Conservation (phyloP, 148 eudicot genomes). For the Rhododendron molle region DNA sequence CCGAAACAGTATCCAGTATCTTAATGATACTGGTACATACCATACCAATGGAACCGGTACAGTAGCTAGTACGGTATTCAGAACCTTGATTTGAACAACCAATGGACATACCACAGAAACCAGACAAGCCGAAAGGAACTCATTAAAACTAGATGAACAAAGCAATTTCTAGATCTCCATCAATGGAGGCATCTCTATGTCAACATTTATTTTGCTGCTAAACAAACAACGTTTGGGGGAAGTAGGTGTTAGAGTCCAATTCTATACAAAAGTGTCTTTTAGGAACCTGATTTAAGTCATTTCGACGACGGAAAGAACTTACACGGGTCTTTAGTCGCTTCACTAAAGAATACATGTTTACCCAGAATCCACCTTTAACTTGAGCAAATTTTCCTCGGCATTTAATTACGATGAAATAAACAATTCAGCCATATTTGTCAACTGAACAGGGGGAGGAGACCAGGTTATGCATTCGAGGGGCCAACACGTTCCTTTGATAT, state of each 20-base stretch:
- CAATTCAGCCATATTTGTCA: not conserved
- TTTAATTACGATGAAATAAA: not conserved
- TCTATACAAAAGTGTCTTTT: not conserved
- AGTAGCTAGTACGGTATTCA: no score
- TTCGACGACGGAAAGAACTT: not conserved
- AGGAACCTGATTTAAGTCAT: not conserved
- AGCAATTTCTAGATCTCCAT: not conserved
- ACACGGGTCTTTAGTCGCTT: not conserved
- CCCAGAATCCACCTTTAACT: not conserved
- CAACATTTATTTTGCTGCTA: not conserved
- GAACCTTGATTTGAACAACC: not conserved
- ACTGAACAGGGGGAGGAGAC: not conserved
- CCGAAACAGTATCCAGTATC: no score
- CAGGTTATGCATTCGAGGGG: not conserved
- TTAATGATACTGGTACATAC: no score
- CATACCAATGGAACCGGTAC: no score
- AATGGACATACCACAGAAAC: not conserved
- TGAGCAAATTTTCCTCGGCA: not conserved
- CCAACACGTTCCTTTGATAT: not conserved
- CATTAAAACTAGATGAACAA: not conserved
- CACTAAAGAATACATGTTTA: not conserved
- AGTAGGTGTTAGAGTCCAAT: not conserved
- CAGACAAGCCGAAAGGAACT: not conserved
- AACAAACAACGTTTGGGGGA: not conserved
- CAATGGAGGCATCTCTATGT: not conserved